phyloP scores from a whole-genome alignment of 768 basidiomycete genomes.

The Dictyophora rubrovolvata region DNA sequence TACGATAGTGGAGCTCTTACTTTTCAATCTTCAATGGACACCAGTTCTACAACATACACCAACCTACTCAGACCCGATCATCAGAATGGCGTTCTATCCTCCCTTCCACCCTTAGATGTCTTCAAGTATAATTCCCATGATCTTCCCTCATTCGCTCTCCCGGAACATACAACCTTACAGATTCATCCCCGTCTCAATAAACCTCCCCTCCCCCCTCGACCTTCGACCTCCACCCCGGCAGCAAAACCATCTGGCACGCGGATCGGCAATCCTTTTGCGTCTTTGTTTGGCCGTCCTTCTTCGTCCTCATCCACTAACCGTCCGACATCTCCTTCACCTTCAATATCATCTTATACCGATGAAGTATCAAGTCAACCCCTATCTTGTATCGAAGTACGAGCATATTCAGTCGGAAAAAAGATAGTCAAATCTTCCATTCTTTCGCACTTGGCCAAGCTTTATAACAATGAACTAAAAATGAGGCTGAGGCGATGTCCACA shows the following conservation, averaged over 20 bases:
- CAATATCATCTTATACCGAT: constrained; percentile 18
- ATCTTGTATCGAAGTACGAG: constrained; percentile 42
- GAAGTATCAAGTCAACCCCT: constrained; percentile 18
- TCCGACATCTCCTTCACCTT: constrained; percentile 25
- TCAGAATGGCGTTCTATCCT: constrained; percentile 26
- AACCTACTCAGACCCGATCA: constrained; percentile 27
- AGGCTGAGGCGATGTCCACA: constrained; percentile 32
- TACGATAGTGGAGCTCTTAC: constrained; percentile 26
- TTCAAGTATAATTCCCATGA: constrained; percentile 21
- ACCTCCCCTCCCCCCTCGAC: constrained; percentile 37
- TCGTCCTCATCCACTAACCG: constrained; percentile 22
- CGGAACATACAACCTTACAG: constrained; percentile 28
- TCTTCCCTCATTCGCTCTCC: constrained; percentile 35
- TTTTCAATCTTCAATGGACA: constrained; percentile 34
- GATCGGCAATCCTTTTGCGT: constrained; percentile 66
- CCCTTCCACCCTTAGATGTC: constrained; percentile 47
- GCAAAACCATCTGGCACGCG: constrained; percentile 28
- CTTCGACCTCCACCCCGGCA: constrained; percentile 13
- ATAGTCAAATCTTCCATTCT: constrained; percentile 46
- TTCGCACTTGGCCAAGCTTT: constrained; percentile 39
- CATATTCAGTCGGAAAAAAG: constrained; percentile 44
- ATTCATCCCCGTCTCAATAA: constrained; percentile 32
- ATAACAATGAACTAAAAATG: constrained; percentile 47
- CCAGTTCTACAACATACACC: constrained; percentile 31
- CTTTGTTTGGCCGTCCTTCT: constrained; percentile 50